Percentiles rank a stretch among this genome's conserved stretches.
Conservation (phyloP, 805 yeast species). For the Ogataea nakhonphanomensis region DNA sequence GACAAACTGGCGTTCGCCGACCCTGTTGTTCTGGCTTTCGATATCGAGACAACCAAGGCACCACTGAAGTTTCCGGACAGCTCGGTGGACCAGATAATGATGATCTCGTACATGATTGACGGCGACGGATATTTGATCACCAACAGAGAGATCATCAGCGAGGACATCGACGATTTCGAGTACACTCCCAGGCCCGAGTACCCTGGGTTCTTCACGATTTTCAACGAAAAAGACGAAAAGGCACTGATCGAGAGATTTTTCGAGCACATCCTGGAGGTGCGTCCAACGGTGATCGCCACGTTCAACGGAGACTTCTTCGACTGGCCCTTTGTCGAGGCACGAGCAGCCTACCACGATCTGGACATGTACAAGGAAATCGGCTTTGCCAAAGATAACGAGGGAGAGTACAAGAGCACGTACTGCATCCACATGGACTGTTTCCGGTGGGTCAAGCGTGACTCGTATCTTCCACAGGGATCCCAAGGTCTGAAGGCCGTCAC, state of each 20-base stretch:
- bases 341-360: conserved; percentile 80
- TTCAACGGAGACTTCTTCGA: conserved; percentile 98
- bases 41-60: conserved; percentile 95
- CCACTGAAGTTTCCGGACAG: conserved; percentile 96
- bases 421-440: conserved; percentile 97
- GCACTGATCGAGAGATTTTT: conserved; percentile 72
- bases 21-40: conserved; percentile 94
- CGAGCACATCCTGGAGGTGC: conserved; percentile 82
- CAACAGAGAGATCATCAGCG: conserved; percentile 88
- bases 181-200: conserved; percentile 97
- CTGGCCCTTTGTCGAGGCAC: conserved; percentile 96
- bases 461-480: conserved; percentile 96
- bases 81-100: conserved; percentile 88
- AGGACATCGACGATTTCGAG: conserved; percentile 95
- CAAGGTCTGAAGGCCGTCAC: conserved; percentile 98
- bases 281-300: conserved; percentile 96
- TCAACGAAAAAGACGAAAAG: conserved; percentile 85
- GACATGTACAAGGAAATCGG: conserved; percentile 93
- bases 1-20: conserved; percentile 93
- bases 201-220: conserved; percentile 84
- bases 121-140: conserved; percentile 95
- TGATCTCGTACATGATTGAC: conserved; percentile 99
- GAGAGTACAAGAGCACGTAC: conserved; percentile 86
- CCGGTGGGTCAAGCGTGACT: conserved; percentile 97
- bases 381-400: conserved; percentile 82